Percentiles rank a stretch among this genome's conserved stretches.
These are phyloP conservation scores for Penicillium cinerascens DNA, from an alignment of 495 filamentous ascomycete genomes.

Conservation along the genomic window DNA sequence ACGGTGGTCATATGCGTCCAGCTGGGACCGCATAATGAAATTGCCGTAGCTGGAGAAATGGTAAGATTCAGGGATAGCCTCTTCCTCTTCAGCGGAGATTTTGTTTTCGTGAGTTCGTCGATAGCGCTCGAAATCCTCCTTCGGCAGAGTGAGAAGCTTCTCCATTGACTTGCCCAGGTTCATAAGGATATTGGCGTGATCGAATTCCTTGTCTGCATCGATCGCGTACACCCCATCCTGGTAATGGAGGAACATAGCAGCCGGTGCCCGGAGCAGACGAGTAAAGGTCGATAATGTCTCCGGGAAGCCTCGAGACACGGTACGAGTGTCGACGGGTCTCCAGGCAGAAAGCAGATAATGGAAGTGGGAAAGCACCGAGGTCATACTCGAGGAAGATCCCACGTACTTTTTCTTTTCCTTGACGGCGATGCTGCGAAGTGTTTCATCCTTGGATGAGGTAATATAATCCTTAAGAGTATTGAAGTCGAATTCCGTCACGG, in stretches of 20 bases:
- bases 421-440: slow-evolving; percentile 61
- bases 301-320: slow-evolving; percentile 64
- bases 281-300: slow-evolving; percentile 64
- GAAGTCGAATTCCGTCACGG: slow-evolving; percentile 87
- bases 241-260: slow-evolving; percentile 79
- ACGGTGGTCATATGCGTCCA: slow-evolving; percentile 85
- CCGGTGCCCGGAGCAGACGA: slow-evolving; percentile 61
- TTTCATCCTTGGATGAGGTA: slow-evolving; percentile 79
- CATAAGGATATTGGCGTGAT: slow-evolving; percentile 77
- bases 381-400: slow-evolving; percentile 97
- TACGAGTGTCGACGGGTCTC: slow-evolving; percentile 63
- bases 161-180: slow-evolving; percentile 95
- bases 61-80: slow-evolving; percentile 66
- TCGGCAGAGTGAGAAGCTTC: slow-evolving; percentile 82
- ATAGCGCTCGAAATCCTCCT: slow-evolving; percentile 80
- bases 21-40: slow-evolving; percentile 91
- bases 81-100: slow-evolving; percentile 61
- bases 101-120: slow-evolving; percentile 60
- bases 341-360: slow-evolving; percentile 87
- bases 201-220: slow-evolving; percentile 93
- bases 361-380: slow-evolving; percentile 79
- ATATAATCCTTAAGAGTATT: slow-evolving; percentile 77
- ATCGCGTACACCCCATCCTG: slow-evolving; percentile 91
- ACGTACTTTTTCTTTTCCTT: slow-evolving; percentile 75
- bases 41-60: slow-evolving; percentile 88